These are phyloP conservation scores for Penicillium fuscoglaucum DNA, from an alignment of 2,329 filamentous ascomycete species.

Conservation along the genomic window DNA sequence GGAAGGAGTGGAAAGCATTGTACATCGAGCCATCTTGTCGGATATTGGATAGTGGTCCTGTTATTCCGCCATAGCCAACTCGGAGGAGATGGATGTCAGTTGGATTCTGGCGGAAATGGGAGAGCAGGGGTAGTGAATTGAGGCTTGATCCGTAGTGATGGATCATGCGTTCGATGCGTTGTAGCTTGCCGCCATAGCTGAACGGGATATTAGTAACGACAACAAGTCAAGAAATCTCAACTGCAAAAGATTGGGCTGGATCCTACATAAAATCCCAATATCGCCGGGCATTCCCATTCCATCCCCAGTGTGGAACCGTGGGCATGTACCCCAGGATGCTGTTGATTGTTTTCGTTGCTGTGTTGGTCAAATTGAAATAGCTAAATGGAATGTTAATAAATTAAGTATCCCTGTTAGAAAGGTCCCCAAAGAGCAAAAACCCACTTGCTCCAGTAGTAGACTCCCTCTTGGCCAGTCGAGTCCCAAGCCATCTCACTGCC, in stretches of 20 bases:
- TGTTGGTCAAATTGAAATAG: not conserved
- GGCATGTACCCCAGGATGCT: not conserved
- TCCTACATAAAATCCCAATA: not conserved
- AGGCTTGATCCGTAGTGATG: slow-evolving; percentile 63
- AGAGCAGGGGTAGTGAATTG: slow-evolving; percentile 57
- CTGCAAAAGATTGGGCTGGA: not conserved
- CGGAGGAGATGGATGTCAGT: not conserved
- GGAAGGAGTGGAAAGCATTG: slow-evolving; percentile 59
- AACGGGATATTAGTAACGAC: not conserved
- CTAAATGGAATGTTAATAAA: not conserved
- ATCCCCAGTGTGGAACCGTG: not conserved
- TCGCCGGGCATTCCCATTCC: not conserved
- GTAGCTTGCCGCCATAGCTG: not conserved
- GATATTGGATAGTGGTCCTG: slow-evolving; percentile 48
- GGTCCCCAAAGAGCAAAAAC: slow-evolving; percentile 12
- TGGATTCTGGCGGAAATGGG: slow-evolving; percentile 47
- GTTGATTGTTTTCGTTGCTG: not conserved
- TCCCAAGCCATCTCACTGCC: slow-evolving; percentile 66
- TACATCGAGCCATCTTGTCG: slow-evolving; percentile 56
- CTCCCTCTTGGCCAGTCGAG: slow-evolving; percentile 61
- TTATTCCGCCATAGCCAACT: slow-evolving; percentile 47
- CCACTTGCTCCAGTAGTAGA: slow-evolving; percentile 58
- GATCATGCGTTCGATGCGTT: slow-evolving; percentile 51
- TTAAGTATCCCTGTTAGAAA: not conserved
- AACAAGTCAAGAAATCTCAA: too few species aligned